Evolutionary conservation across 1,139 yeast species (phyloP), one percentile per base, ranked within the genome.

Genomic region (Entelexis sorbosivorans): DNA sequence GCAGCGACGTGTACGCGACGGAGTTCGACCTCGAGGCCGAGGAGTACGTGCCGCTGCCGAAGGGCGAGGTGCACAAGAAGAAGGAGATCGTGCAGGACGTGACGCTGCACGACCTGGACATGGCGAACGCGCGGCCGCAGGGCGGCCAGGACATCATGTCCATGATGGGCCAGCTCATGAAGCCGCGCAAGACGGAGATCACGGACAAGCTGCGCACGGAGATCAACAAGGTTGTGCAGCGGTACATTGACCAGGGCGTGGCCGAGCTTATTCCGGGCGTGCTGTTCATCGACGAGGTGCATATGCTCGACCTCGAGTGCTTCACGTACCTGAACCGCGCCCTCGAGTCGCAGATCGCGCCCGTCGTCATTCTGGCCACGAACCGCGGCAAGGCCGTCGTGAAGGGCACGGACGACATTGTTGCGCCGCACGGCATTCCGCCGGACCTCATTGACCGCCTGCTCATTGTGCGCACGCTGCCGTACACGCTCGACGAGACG

Each of bases 241-340:
- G 88, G 67, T 91, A 91, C 69, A 89, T 91, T 55, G 96, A 89
- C 66, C 97, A 91, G 71, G 98, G 98, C 57, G 87, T 91, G 53
- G 99, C 99, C 17, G 99, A 91, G 70, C 75, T 91, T 53, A 89
- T 91, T 54, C 99, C 99, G 1, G 99, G 99, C 63, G 99, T 91
- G 32, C 73, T 91, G 64, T 91, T 91, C 69, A 91, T 91, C 62
- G 98, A 91, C 68, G 98, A 91, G 70, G 98, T 89, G 29, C 91
- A 91, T 71, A 91, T 91, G 98, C 76, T 91, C 62, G 98, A 91
- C 66, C 81, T 91, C 58, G 98, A 91, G 71, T 83, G 93, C 63
- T 91, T 91, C 73, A 87, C 98, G 5, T 91, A 86, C 67, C 74
- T 91, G 63, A 91, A 91, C 70, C 78, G 94, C 60, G 98, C 98